Percentiles rank a stretch among this genome's conserved stretches.
Conservation (phyloP, 805 yeast species). For the Cyberlindnera japonica region DNA sequence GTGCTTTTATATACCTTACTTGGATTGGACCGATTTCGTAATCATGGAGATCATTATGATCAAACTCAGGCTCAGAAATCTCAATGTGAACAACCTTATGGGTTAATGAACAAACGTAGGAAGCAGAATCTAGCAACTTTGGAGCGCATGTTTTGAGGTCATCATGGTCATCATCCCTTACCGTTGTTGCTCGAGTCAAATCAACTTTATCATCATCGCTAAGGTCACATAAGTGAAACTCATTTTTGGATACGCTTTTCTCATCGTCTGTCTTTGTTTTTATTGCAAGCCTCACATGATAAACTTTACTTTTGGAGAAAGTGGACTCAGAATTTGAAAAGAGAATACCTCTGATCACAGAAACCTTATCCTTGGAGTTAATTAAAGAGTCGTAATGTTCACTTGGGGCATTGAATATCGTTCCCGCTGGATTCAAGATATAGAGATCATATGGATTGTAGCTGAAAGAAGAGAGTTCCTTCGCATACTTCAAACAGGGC, state of each 20-base stretch:
- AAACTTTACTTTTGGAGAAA: conserved; percentile 24
- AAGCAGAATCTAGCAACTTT: conserved; percentile 41
- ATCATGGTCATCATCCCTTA: conserved; percentile 13
- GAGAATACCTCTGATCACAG: conserved; percentile 27
- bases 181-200: conserved; percentile 20
- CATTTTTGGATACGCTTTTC: conserved; percentile 27
- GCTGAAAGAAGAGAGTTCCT: conserved; percentile 19
- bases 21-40: conserved; percentile 49
- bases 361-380: conserved; percentile 22
- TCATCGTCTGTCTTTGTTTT: conserved; percentile 26
- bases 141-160: conserved; percentile 30
- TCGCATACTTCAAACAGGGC: conserved; percentile 31
- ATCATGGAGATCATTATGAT: conserved; percentile 41
- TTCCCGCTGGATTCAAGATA: conserved; percentile 26
- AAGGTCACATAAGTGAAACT: conserved; percentile 29
- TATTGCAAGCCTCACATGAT: conserved; percentile 34
- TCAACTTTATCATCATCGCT: conserved; percentile 31
- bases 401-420: conserved; percentile 26
- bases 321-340: conserved; percentile 28
- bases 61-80: conserved; percentile 49
- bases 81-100: conserved; percentile 50
- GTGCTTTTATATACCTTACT: conserved; percentile 43
- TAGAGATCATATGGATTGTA: conserved; percentile 23
- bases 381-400: conserved; percentile 16
- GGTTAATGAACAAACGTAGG: conserved; percentile 43